Percentiles rank a stretch among this genome's conserved stretches.
Conservation (phyloP, 352 stramenopile genomes). For the Pythium vanterpoolii region DNA sequence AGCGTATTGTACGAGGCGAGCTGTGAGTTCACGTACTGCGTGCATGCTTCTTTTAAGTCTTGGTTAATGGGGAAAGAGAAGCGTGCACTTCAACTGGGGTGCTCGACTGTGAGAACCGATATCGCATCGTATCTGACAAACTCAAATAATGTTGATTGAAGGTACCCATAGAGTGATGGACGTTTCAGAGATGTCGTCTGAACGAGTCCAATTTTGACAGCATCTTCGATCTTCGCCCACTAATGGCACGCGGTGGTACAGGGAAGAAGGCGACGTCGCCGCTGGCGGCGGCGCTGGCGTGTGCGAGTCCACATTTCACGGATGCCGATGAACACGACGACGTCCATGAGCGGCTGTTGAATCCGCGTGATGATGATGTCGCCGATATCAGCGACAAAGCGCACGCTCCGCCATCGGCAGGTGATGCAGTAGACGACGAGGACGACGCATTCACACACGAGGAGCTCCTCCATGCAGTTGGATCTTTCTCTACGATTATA, state of each 20-base stretch:
- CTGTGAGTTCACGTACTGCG: slow-evolving; percentile 20
- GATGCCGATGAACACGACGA: slow-evolving; percentile 7
- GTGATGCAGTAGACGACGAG: slow-evolving; percentile 13
- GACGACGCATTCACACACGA: slow-evolving; percentile 68
- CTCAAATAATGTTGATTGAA: slow-evolving; percentile 9
- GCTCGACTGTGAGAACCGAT: not conserved
- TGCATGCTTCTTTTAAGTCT: too few relatives aligned
- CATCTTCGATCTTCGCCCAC: not conserved
- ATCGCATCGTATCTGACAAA: not conserved
- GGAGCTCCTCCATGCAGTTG: slow-evolving; percentile 81
- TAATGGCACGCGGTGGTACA: slow-evolving; percentile 1
- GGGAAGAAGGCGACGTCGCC: slow-evolving; percentile 14
- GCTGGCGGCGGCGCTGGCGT: slow-evolving; percentile 20
- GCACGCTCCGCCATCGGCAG: not conserved
- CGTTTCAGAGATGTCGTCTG: not conserved
- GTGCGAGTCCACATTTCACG: not conserved
- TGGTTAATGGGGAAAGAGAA: too few relatives aligned
- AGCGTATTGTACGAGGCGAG: slow-evolving; percentile 32
- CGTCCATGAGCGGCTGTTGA: slow-evolving; percentile 16
- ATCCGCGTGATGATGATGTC: not conserved
- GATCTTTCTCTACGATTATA: slow-evolving; percentile 81
- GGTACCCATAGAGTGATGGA: not conserved
- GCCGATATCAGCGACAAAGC: slow-evolving; percentile 1
- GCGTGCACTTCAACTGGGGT: too few relatives aligned
- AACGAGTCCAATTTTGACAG: not conserved